Evolutionary conservation across 2,329 filamentous ascomycete species (phyloP).

Genomic region (Aspergillus ochraceus): DNA sequence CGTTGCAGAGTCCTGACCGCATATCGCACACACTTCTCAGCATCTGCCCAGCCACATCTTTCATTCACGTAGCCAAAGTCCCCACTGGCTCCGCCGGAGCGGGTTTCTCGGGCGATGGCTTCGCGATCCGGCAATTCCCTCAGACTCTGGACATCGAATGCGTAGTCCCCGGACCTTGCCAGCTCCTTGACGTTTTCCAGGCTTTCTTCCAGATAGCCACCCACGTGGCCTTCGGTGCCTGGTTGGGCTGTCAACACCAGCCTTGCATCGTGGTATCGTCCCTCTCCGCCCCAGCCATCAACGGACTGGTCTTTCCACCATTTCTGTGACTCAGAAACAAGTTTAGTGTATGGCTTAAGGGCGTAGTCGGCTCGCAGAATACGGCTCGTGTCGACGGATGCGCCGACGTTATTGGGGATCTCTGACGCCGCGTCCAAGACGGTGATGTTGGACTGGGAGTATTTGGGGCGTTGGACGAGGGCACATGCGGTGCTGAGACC

Average conservation of each 20-base stretch:
- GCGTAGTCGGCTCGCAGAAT: background rate
- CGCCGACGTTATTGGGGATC: background rate
- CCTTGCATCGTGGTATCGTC: background rate
- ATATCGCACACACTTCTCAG: background rate
- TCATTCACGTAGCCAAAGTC: background rate
- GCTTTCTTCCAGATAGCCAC: background rate
- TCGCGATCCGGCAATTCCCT: background rate
- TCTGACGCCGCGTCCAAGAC: background rate
- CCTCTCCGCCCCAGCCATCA: background rate
- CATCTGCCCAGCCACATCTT: background rate
- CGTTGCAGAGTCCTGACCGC: too few relatives aligned
- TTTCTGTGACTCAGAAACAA: background rate
- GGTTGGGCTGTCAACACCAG: background rate
- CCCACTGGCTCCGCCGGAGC: background rate
- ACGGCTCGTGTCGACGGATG: background rate
- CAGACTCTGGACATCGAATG: background rate
- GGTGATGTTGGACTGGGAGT: background rate
- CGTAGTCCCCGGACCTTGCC: background rate
- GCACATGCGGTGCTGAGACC: background rate
- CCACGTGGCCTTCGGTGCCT: background rate
- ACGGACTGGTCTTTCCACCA: background rate
- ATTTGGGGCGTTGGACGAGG: background rate
- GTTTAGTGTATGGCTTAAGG: background rate
- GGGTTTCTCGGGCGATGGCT: background rate
- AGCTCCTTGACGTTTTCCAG: background rate